These are phyloP conservation scores for Lachnellula suecica DNA, from an alignment of 2,329 filamentous ascomycete genomes.

Conservation along the genomic window DNA sequence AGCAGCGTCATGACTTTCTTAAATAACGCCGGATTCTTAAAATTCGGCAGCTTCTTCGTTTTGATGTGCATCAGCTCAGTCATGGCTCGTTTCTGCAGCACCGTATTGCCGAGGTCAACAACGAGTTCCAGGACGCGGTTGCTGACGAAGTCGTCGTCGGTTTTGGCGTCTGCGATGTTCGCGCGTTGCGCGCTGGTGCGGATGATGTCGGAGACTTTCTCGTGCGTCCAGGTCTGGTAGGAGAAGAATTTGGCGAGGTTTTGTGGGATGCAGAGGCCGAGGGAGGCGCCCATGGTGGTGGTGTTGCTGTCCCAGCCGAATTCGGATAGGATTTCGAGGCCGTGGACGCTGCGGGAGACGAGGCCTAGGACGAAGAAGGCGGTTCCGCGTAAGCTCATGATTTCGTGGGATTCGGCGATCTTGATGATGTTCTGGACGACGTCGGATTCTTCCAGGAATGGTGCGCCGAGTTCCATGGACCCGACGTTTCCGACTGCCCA, in stretches of 20 bases:
- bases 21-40: conserved; percentile 77
- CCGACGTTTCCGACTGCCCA: conserved; percentile 99
- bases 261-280: conserved; percentile 84
- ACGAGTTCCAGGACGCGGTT: conserved; percentile 80
- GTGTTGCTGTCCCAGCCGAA: conserved; percentile 92
- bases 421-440: conserved; percentile 84
- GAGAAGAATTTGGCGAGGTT: conserved; percentile 78
- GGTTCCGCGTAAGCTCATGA: conserved; percentile 91
- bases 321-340: conserved; percentile 85
- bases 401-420: conserved; percentile 84
- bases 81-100: conserved; percentile 84
- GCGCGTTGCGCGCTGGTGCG: conserved; percentile 45
- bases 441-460: conserved; percentile 86
- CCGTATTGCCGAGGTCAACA: conserved; percentile 87
- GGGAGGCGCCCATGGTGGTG: conserved; percentile 75
- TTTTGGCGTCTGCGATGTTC: conserved; percentile 44
- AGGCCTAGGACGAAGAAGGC: conserved; percentile 95
- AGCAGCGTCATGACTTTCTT: conserved; percentile 81
- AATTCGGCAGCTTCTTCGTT: conserved; percentile 70
- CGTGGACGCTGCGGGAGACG: conserved; percentile 88
- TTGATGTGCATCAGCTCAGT: conserved; percentile 80
- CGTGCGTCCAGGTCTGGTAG: conserved; percentile 56
- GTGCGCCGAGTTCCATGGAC: conserved; percentile 94
- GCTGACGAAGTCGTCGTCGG: conserved; percentile 61
- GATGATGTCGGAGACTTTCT: conserved; percentile 30